Evolutionary conservation across 371 early-diverging fungal species (phyloP).

Genomic region (Funneliformis caledonium): DNA sequence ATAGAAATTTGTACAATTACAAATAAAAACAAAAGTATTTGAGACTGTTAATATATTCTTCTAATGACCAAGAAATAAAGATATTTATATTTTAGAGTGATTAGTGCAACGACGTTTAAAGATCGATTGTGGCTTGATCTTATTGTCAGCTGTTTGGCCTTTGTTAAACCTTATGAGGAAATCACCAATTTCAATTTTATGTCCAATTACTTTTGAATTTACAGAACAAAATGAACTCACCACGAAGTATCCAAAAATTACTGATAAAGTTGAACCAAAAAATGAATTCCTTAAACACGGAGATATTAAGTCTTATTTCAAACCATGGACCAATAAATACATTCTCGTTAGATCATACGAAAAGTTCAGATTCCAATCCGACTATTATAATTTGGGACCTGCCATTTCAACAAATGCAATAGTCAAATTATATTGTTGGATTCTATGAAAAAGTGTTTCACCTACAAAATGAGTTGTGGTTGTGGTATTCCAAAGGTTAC

Average conservation of each 20-base stretch:
- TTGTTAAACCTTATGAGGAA: too few relatives aligned
- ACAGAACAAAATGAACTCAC: neutral
- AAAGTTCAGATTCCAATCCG: constrained; percentile 3
- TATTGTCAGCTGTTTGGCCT: too few relatives aligned
- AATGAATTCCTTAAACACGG: neutral
- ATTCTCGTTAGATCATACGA: neutral
- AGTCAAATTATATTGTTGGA: too few relatives aligned
- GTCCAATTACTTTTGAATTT: too few relatives aligned
- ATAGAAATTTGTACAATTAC: too few relatives aligned
- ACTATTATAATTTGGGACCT: neutral
- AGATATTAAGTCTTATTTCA: neutral
- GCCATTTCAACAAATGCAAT: constrained; percentile 1
- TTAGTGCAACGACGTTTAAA: too few relatives aligned
- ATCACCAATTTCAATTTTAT: too few relatives aligned
- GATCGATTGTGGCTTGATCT: too few relatives aligned
- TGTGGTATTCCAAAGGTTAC: constrained; percentile 47
- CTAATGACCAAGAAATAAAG: too few relatives aligned
- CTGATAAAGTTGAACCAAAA: constrained; percentile 24
- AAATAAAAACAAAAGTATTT: too few relatives aligned
- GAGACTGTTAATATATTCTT: too few relatives aligned
- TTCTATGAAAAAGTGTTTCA: constrained; percentile 44
- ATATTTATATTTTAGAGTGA: too few relatives aligned
- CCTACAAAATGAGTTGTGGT: neutral
- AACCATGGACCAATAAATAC: neutral
- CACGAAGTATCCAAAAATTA: constrained; percentile 21